A percentile compares a stretch with the other conserved stretches of the same genome.
Conservation (phyloP, 768 basidiomycete species). For the Suillus occidentalis region DNA sequence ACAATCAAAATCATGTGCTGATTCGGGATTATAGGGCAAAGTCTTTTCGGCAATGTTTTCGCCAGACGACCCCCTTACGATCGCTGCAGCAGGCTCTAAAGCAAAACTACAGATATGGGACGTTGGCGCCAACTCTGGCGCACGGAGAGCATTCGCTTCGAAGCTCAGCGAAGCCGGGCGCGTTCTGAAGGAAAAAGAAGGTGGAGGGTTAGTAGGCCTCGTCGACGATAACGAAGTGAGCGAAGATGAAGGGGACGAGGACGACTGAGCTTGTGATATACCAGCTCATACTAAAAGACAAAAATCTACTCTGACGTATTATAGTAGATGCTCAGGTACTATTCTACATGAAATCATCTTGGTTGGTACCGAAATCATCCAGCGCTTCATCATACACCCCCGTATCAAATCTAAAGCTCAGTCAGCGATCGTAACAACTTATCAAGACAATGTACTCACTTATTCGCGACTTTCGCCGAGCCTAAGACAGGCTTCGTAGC, state of each 20-base stretch:
- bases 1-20: not conserved
- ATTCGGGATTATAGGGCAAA: conserved; percentile 67
- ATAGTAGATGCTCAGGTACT: conserved; percentile 18
- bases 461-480: conserved; percentile 62
- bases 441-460: conserved; percentile 41
- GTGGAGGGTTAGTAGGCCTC: conserved; percentile 70
- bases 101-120: conserved; percentile 97
- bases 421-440: conserved; percentile 13
- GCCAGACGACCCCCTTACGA: conserved; percentile 89
- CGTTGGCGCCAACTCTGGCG: conserved; percentile 78
- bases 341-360: conserved; percentile 89
- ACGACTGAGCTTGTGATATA: conserved; percentile 15
- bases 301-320: conserved; percentile 13
- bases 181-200: conserved; percentile 60
- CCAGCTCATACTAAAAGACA: not conserved
- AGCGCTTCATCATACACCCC: conserved; percentile 82
- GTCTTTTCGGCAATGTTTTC: conserved; percentile 92
- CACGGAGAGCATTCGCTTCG: conserved; percentile 76
- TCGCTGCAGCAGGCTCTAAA: conserved; percentile 93
- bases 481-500: conserved; percentile 75
- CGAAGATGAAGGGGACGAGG: conserved; percentile 46
- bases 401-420: conserved; percentile 65
- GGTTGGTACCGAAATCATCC: conserved; percentile 78
- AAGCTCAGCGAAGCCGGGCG: conserved; percentile 77
- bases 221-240: conserved; percentile 70